Conservation (phyloP, 768 basidiomycete species). For the Pulveroboletus sp. region DNA sequence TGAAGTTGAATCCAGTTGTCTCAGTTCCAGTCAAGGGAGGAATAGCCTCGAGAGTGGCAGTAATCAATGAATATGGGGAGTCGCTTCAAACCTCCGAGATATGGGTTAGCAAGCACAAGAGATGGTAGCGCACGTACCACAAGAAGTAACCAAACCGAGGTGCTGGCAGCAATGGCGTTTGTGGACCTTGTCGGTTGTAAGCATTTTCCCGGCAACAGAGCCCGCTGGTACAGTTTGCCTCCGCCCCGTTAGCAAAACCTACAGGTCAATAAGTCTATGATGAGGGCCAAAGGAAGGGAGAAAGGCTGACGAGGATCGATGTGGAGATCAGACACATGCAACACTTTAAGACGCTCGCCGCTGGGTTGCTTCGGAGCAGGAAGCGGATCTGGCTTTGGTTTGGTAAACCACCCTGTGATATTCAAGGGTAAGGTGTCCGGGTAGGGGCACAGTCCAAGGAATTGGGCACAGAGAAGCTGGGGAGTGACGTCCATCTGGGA, state of each 20-base stretch:
- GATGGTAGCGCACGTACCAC: constrained; percentile 38
- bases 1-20: constrained; percentile 57
- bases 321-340: constrained; percentile 77
- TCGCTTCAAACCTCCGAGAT: constrained; percentile 39
- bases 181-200: constrained; percentile 46
- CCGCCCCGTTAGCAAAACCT: constrained; percentile 67
- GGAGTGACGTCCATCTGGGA: background rate
- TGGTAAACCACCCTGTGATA: constrained; percentile 65
- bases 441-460: constrained; percentile 50
- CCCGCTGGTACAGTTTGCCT: constrained; percentile 66
- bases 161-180: constrained; percentile 50
- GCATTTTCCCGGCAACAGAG: constrained; percentile 61
- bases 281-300: background rate
- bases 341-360: constrained; percentile 62
- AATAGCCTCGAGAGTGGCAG: constrained; percentile 62
- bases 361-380: constrained; percentile 55
- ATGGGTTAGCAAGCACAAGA: background rate
- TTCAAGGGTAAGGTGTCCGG: constrained; percentile 59
- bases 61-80: constrained; percentile 54
- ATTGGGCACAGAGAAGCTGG: constrained; percentile 57
- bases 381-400: constrained; percentile 68
- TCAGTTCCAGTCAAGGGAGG: constrained; percentile 60
- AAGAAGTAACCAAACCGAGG: constrained; percentile 62
- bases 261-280: background rate
- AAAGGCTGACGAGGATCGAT: constrained; percentile 57